Evolutionary conservation across 2,329 filamentous ascomycete species (phyloP).

Genomic region (Verruconis gallopava): DNA sequence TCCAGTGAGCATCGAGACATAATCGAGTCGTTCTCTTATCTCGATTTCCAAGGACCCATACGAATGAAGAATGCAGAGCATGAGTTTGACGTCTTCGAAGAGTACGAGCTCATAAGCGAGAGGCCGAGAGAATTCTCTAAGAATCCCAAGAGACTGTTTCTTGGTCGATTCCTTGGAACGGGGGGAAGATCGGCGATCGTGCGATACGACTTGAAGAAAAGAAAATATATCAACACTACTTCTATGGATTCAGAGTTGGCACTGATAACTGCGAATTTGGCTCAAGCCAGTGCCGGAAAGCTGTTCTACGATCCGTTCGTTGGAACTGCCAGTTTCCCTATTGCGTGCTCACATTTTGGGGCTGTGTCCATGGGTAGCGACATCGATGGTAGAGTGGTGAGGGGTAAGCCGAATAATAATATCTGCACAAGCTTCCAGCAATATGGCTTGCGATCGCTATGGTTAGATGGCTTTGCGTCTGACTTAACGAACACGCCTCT

Average conservation of each 20-base stretch:
- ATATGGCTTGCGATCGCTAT: conserved; percentile 53
- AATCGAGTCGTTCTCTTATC: conserved; percentile 70
- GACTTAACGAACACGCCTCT: conserved; percentile 84
- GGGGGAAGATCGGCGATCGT: conserved; percentile 50
- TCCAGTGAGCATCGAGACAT: conserved; percentile 52
- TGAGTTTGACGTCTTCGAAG: conserved; percentile 70
- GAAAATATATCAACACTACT: conserved; percentile 86
- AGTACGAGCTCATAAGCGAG: conserved; percentile 48
- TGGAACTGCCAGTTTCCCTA: conserved; percentile 82
- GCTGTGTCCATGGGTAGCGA: conserved; percentile 75
- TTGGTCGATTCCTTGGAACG: conserved; percentile 60
- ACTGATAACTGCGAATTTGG: conserved; percentile 83
- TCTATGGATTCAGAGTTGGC: conserved; percentile 95
- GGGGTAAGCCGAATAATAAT: conserved; percentile 48
- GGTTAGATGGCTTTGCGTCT: conserved; percentile 69
- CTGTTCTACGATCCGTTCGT: conserved; percentile 92
- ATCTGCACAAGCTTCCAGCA: conserved; percentile 69
- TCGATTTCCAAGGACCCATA: conserved; percentile 68
- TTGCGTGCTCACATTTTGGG: conserved; percentile 85
- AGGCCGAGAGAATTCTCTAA: conserved; percentile 25
- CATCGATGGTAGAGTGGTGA: conserved; percentile 81
- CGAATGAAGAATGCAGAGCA: conserved; percentile 60
- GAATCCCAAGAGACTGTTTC: conserved; percentile 34
- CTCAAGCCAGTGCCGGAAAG: conserved; percentile 67
- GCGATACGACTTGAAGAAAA: conserved; percentile 82